These are phyloP conservation scores for Aureobasidium sp. DNA, from an alignment of 2,329 filamentous ascomycete species.

Conservation along the genomic window DNA sequence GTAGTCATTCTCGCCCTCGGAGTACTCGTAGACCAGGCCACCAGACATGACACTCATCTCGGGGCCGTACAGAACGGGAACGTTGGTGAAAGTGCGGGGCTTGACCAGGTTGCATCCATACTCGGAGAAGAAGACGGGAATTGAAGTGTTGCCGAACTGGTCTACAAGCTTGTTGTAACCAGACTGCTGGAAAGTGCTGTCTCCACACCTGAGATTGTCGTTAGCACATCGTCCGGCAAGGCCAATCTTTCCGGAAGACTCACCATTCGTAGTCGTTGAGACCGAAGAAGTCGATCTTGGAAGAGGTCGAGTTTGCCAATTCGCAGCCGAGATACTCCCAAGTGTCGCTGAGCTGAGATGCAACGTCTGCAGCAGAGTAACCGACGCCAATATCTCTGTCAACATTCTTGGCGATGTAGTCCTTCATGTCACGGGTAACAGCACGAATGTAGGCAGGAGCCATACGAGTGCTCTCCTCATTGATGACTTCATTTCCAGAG, in stretches of 20 bases:
- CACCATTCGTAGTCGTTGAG: conserved; percentile 65
- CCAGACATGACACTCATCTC: conserved; percentile 65
- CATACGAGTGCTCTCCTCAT: conserved; percentile 28
- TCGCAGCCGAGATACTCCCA: conserved; percentile 71
- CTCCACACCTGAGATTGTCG: too few species aligned
- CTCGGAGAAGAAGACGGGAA: conserved; percentile 73
- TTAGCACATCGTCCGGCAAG: too few species aligned
- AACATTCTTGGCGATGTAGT: conserved; percentile 56
- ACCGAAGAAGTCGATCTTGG: conserved; percentile 57
- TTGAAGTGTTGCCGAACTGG: conserved; percentile 55
- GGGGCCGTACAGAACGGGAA: conserved; percentile 58
- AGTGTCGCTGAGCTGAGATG: conserved; percentile 63
- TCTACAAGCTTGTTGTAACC: conserved; percentile 54
- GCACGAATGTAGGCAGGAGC: conserved; percentile 55
- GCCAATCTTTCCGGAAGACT: too few species aligned
- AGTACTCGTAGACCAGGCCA: conserved; percentile 71
- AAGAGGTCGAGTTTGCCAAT: conserved; percentile 41
- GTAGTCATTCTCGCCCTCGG: conserved; percentile 56
- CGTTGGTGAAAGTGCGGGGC: conserved; percentile 40
- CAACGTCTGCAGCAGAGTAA: conserved; percentile 69
- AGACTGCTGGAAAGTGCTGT: conserved; percentile 52
- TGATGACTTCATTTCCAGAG: conserved; percentile 62
- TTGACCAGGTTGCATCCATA: conserved; percentile 30
- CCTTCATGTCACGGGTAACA: conserved; percentile 60
- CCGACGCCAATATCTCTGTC: conserved; percentile 56